Evolutionary conservation across 169 alveolate species (phyloP).

Genomic region (Plasmodium coatneyi): DNA sequence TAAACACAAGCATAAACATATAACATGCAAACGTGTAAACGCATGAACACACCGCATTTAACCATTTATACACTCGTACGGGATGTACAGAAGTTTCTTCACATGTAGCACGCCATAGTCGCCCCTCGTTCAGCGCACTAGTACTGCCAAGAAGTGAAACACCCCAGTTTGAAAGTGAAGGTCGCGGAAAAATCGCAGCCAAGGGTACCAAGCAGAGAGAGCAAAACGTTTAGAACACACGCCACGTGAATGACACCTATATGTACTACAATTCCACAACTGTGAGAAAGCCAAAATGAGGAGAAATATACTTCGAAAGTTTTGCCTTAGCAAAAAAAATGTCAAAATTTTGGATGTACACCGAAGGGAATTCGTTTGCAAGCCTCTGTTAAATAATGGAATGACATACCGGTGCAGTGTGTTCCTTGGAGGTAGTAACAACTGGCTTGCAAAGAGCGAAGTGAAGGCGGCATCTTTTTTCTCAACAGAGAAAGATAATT

Average conservation of each 20-base stretch:
- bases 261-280: slow-evolving; percentile 7
- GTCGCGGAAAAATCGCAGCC: background rate
- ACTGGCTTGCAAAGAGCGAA: slow-evolving; percentile 7
- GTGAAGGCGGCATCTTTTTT: background rate
- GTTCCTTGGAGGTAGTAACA: background rate
- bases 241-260: background rate
- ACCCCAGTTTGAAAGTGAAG: background rate
- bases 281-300: slow-evolving; percentile 40
- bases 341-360: background rate
- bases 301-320: slow-evolving; percentile 34
- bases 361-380: slow-evolving; percentile 22
- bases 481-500: slow-evolving; percentile 53
- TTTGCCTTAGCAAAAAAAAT: slow-evolving; percentile 12
- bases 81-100: background rate
- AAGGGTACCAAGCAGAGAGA: background rate
- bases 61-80: background rate
- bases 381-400: slow-evolving; percentile 26
- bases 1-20: too few relatives aligned
- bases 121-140: background rate
- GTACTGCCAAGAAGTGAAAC: background rate
- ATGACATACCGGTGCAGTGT: slow-evolving; percentile 16
- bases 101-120: background rate
- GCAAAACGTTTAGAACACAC: background rate
- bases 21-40: background rate
- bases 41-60: background rate